A percentile compares a stretch with the other conserved stretches of the same genome.
These are phyloP conservation scores for Rubia tinctorum DNA, from an alignment of 305 asterid genomes.

Conservation along the genomic window DNA sequence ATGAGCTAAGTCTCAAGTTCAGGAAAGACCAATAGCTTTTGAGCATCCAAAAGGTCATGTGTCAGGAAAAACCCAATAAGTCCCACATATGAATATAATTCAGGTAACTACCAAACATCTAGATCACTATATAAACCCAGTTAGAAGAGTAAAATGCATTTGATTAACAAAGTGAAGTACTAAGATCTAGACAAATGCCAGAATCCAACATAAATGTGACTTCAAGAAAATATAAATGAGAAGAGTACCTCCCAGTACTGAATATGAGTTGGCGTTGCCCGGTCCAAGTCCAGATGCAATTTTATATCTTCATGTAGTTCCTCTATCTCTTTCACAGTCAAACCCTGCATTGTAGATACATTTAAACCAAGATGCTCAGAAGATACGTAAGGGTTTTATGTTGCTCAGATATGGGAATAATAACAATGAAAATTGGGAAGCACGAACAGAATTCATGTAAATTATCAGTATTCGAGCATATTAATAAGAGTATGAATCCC, in stretches of 20 bases:
- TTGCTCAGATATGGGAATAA: background rate
- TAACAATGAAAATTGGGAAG: background rate
- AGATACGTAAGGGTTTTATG: background rate
- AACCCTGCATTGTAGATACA: constrained; percentile 43
- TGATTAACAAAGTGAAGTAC: background rate
- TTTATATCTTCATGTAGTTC: constrained; percentile 85
- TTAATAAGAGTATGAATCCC: background rate
- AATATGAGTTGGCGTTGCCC: constrained; percentile 68
- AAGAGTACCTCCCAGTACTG: constrained; percentile 72
- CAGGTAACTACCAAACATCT: background rate
- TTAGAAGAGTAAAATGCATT: background rate
- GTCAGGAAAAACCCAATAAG: background rate
- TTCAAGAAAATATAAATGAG: constrained; percentile 5
- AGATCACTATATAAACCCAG: background rate
- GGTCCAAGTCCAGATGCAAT: constrained; percentile 82
- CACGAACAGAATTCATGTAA: background rate
- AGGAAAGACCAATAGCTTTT: background rate
- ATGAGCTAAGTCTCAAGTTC: background rate
- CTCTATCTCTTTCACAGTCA: constrained; percentile 82
- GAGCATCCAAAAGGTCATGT: background rate
- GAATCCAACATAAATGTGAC: background rate
- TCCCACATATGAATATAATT: background rate
- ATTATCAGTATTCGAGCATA: background rate
- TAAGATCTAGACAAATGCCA: background rate
- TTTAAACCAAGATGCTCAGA: constrained; percentile 1